Base-by-base conservation (phyloP, 2,329 filamentous ascomycete genomes). In the Aspergillus awamori region DNA sequence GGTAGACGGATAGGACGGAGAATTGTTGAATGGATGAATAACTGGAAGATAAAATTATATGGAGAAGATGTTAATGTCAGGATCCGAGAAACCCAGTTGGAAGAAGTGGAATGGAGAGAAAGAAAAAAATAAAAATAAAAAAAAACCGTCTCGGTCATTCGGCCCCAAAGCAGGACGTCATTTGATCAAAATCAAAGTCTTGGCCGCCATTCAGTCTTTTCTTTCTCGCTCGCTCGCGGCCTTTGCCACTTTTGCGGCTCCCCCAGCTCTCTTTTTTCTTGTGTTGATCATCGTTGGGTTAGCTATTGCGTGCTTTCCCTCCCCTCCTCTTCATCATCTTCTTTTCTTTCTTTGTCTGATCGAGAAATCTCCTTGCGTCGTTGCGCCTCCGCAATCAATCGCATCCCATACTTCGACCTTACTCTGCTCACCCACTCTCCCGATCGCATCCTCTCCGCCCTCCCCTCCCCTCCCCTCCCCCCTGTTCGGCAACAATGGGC, bases 401-500 rank as follows among this genome's bases (percentile, higher is more conserved):
- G 47, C 47, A 20, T 30, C 26, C 47, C 26, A 43, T 55, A 30
- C 28, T 47, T 49, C 26, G 20, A 20, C 26, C 30, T 28, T 52
- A 30, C 10, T 36, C 41, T 15, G 8, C 15, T 30, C n/a, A 2
- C 45, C 51, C 56, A 41, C 47, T 38, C 48, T 45, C 28, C 22
- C 52, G 17, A 59, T 45, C 38, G 26, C 47, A 60, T 33, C 36
- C 8, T 20, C 28, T 30, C 28, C 28, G 28, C 33, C 8, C 8
- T 52, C 15, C 28, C 28, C 11, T 30, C 28, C 28, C 28, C 28
- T 30, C 28, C 28, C 10, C 28, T 11, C 28, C 4, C 48, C 20
- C n/a, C n/a, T 20, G 57, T 39, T 45, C 45, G 38, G 30, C 54
- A 45, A 67, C 51, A 22, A 69, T 68, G 66, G 62, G 65, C 39